Percentiles rank a stretch among this genome's conserved stretches.
These are phyloP conservation scores for Cocos nucifera DNA, from an alignment of 176 grass and related monocot species.

Conservation along the genomic window DNA sequence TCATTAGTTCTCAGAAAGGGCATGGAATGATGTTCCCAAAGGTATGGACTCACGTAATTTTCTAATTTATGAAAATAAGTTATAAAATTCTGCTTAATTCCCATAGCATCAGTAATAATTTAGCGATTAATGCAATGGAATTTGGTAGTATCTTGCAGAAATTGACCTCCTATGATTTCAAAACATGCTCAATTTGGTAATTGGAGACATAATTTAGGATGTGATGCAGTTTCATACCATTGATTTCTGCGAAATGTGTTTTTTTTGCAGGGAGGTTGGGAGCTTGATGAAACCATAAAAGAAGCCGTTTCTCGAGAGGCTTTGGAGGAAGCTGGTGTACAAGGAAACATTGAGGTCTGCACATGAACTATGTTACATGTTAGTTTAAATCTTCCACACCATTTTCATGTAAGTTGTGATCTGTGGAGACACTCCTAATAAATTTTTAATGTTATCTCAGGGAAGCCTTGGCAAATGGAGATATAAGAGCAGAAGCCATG, in stretches of 20 bases:
- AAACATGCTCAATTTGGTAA: no score
- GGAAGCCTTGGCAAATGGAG: constrained; percentile 29
- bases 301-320: constrained; percentile 73
- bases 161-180: no score
- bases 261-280: constrained; percentile 64
- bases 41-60: not conserved
- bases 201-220: no score
- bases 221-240: no score
- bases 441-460: not conserved
- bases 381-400: not conserved
- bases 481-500: constrained; percentile 43
- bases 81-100: no score
- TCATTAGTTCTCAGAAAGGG: constrained; percentile 17
- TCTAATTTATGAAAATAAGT: no score
- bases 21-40: constrained; percentile 19
- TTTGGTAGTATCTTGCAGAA: no score
- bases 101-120: no score
- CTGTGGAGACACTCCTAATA: no score
- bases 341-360: constrained; percentile 34
- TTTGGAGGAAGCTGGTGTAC: constrained; percentile 80
- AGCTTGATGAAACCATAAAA: constrained; percentile 65
- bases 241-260: no score
- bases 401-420: no score
- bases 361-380: not conserved
- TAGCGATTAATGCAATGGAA: no score